These are phyloP conservation scores for Narthecium ossifragum DNA, from an alignment of 106 monocot genomes.

Conservation along the genomic window DNA sequence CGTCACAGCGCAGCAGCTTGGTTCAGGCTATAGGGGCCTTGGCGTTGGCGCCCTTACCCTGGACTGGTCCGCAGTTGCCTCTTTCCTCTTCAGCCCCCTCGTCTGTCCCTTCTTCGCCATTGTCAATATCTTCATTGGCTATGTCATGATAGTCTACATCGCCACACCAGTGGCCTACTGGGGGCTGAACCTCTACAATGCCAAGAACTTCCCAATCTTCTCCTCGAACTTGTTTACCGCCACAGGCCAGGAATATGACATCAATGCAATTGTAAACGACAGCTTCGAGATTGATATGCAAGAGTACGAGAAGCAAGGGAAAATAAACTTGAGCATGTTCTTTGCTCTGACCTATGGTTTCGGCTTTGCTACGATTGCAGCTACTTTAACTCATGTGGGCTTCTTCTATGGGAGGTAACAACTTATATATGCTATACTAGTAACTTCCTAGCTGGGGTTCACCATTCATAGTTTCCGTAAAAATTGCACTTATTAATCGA, in stretches of 20 bases:
- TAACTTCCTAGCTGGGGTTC: neutral
- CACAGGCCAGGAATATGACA: slow-evolving; percentile 44
- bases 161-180: slow-evolving; percentile 61
- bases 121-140: slow-evolving; percentile 71
- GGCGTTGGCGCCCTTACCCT: slow-evolving; percentile 80
- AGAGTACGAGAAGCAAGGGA: slow-evolving; percentile 58
- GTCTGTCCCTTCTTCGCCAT: slow-evolving; percentile 88
- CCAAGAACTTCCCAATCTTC: slow-evolving; percentile 84
- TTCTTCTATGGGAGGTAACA: slow-evolving; percentile 86
- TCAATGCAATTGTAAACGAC: slow-evolving; percentile 60
- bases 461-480: too few relatives aligned
- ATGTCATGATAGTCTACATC: slow-evolving; percentile 42
- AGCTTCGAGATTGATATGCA: slow-evolving; percentile 71
- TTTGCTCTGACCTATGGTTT: slow-evolving; percentile 78
- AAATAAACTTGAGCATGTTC: slow-evolving; percentile 69
- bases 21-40: slow-evolving; percentile 77
- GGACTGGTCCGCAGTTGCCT: slow-evolving; percentile 73
- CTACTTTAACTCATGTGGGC: slow-evolving; percentile 73
- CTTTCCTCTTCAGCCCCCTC: slow-evolving; percentile 87
- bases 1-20: slow-evolving; percentile 88
- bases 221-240: slow-evolving; percentile 65
- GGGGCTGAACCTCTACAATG: slow-evolving; percentile 62
- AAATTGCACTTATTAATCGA: too few relatives aligned
- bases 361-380: slow-evolving; percentile 80
- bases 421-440: neutral